A percentile compares a stretch with the other conserved stretches of the same genome.
Evolutionary conservation across 1,284 basidiomycete genomes (phyloP).

Genomic region (Cryptococcus sp.): DNA sequence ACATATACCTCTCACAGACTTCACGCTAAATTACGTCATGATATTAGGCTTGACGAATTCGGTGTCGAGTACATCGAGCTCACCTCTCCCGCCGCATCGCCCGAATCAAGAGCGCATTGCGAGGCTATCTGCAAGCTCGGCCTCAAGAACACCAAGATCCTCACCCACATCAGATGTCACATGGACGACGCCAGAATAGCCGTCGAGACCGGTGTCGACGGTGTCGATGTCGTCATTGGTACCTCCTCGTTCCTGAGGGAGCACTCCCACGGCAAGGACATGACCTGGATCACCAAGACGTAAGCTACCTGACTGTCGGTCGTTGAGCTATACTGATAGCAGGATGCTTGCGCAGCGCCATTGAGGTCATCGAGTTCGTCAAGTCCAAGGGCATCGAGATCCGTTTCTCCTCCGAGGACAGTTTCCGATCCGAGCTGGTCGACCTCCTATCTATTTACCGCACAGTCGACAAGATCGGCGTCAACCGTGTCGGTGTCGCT

Average conservation of each 20-base stretch:
- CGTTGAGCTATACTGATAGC: no score
- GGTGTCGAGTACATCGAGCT: constrained; percentile 99
- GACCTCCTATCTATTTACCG: constrained; percentile 99
- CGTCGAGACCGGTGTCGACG: constrained; percentile 98
- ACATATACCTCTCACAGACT: not conserved
- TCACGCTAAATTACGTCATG: not conserved
- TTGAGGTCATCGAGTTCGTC: constrained; percentile 99
- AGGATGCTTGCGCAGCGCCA: constrained; percentile 56
- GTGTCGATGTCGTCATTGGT: constrained; percentile 99
- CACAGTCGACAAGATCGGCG: constrained; percentile 99
- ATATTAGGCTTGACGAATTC: constrained; percentile 77
- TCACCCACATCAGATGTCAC: constrained; percentile 99
- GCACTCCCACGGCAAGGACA: constrained; percentile 99
- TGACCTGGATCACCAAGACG: constrained; percentile 98
- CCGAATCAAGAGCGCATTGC: constrained; percentile 92
- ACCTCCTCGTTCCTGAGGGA: constrained; percentile 98
- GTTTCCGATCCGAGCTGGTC: constrained; percentile 98
- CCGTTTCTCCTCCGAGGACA: constrained; percentile 99
- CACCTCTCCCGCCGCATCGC: constrained; percentile 96
- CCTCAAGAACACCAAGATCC: constrained; percentile 76
- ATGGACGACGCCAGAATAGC: constrained; percentile 99
- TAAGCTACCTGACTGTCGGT: constrained; percentile 15
- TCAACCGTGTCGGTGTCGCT: constrained; percentile 98
- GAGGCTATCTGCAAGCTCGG: constrained; percentile 99
- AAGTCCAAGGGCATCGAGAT: constrained; percentile 99